Conservation (phyloP, 257 asterid species). For the Phtheirospermum japonicum region DNA sequence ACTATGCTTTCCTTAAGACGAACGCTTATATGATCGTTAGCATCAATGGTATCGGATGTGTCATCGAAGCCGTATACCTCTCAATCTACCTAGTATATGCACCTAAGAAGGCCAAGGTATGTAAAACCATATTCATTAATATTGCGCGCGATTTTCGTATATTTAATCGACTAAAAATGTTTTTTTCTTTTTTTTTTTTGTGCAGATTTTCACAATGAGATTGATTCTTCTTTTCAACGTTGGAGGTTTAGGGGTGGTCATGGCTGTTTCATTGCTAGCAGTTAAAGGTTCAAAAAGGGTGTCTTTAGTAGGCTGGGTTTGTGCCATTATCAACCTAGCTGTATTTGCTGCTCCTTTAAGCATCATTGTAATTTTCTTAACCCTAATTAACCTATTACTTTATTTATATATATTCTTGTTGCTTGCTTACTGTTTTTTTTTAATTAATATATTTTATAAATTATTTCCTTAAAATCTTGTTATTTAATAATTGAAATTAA, state of each 20-base stretch:
- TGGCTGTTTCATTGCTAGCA: conserved; percentile 34
- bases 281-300: conserved; percentile 44
- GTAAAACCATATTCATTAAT: background rate
- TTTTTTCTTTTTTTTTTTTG: no score
- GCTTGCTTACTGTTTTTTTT: background rate
- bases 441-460: no score
- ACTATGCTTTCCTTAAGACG: conserved; percentile 57
- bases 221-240: conserved; percentile 41
- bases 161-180: no score
- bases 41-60: conserved; percentile 55
- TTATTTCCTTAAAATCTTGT: no score
- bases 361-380: conserved; percentile 48
- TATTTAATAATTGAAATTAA: no score
- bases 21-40: conserved; percentile 52
- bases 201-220: conserved; percentile 43
- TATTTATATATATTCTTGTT: no score
- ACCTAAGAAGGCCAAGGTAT: conserved; percentile 44
- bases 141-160: no score
- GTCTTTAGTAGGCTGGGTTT: conserved; percentile 60
- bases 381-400: background rate
- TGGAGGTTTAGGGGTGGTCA: conserved; percentile 46
- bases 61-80: conserved; percentile 49
- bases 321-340: conserved; percentile 55
- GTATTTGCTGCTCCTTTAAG: conserved; percentile 75
- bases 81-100: conserved; percentile 42